Conservation (phyloP, 805 yeast genomes). For the Millerozyma miso region DNA sequence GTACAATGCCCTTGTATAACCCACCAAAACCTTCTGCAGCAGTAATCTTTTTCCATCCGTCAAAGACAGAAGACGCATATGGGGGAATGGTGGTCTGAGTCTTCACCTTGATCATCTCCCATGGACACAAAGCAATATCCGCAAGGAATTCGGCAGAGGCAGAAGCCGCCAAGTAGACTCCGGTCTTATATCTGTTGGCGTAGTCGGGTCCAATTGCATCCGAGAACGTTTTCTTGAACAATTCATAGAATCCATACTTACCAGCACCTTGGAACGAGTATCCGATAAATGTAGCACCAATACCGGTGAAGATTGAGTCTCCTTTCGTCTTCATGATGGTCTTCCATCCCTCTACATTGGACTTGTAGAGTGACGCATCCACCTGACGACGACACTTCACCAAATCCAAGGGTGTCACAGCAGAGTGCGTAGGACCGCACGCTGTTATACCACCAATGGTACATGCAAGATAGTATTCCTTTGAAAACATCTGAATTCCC, state of each 20-base stretch:
- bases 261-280: constrained; percentile 97
- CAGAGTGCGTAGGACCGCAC: constrained; percentile 95
- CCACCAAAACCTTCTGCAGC: constrained; percentile 69
- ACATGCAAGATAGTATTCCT: constrained; percentile 68
- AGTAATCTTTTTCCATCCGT: constrained; percentile 63
- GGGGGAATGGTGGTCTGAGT: constrained; percentile 95
- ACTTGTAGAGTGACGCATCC: constrained; percentile 62
- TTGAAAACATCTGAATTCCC: constrained; percentile 49
- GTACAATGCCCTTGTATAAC: constrained; percentile 83
- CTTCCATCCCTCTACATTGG: constrained; percentile 80
- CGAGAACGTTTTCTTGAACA: constrained; percentile 76
- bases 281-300: constrained; percentile 90
- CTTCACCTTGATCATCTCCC: constrained; percentile 90
- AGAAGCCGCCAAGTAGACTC: constrained; percentile 75
- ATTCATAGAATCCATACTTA: constrained; percentile 93
- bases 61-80: constrained; percentile 55
- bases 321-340: constrained; percentile 75
- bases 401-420: constrained; percentile 88
- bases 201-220: constrained; percentile 59
- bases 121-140: constrained; percentile 86
- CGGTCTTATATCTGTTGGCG: constrained; percentile 64
- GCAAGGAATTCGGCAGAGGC: constrained; percentile 95
- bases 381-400: constrained; percentile 95
- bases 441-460: constrained; percentile 78
- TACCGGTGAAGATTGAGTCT: constrained; percentile 76